A percentile compares a stretch with the other conserved stretches of the same genome.
Conservation (phyloP, 306 rosid species). For the Oxytropis ochrocephala region DNA sequence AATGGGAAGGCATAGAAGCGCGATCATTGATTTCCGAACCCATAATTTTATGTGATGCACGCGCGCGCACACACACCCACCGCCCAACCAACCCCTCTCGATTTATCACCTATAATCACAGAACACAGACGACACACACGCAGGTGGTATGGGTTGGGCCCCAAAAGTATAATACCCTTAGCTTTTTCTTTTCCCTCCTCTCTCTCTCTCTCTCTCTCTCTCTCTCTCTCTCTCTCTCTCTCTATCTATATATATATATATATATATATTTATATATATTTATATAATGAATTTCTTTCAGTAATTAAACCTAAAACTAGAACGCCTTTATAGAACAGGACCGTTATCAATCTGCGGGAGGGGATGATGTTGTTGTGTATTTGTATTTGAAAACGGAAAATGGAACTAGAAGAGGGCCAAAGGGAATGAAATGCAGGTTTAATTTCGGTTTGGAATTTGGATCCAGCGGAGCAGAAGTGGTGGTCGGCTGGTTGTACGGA, state of each 20-base stretch:
- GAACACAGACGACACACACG: neutral
- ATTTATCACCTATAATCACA: neutral
- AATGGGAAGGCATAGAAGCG: slow-evolving; percentile 27
- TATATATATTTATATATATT: no score
- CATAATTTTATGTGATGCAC: slow-evolving; percentile 50
- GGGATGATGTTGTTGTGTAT: neutral
- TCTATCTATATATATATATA: no score
- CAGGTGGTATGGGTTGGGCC: neutral
- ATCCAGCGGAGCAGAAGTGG: neutral
- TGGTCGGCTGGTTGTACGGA: neutral
- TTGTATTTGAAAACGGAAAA: neutral
- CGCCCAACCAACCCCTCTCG: neutral
- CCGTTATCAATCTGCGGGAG: neutral
- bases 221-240: no score
- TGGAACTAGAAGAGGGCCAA: neutral
- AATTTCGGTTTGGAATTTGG: neutral
- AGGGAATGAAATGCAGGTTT: neutral
- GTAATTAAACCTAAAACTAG: neutral
- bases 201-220: neutral
- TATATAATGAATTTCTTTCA: neutral
- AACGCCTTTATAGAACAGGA: neutral
- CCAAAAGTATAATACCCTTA: neutral
- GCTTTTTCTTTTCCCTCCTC: no score
- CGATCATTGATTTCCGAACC: slow-evolving; percentile 48
- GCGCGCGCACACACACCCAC: slow-evolving; percentile 14